Base-by-base conservation (phyloP, 176 grass and related monocot species). In the Pontederia crassipes region DNA sequence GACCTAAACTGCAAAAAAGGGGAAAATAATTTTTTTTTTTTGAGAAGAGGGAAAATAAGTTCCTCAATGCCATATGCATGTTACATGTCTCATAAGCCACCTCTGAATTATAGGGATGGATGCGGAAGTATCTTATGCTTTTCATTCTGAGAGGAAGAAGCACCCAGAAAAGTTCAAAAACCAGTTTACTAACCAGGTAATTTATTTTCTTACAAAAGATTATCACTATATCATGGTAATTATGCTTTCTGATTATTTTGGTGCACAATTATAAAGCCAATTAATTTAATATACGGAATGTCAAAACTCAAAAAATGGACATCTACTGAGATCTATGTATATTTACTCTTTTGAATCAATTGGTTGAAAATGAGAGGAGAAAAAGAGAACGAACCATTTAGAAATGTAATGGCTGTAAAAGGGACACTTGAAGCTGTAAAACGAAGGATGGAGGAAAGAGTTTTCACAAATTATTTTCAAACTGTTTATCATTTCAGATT, bases 131-230 rank as follows among this genome's bases (percentile, higher is more conserved):
- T 95, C 90, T 49, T 95, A 95, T 48, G 83, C 68, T 70, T 96
- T 96, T 82, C 91, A 96, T 79, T 78, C 82, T 66, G 86, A 96
- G 77, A 77, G 91, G 49, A 96, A 87, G 80, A 62, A 45, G 73
- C 79, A 96, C 74, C 86, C 91, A 68, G 86, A 96, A 69, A 96
- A 85, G 48, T 95, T 95, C 72, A 95, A 82, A 69, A 90, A 84
- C 26, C 91, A 95, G 63, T 57, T 84, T 69, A 82, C 72, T 53
- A 95, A 95, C 62, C 91, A 95, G 86, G 91, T 95, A 8, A n/a
- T n/a, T n/a, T n/a, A n/a, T n/a, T n/a, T 16, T 16, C 75, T 49
- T 55, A 12, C n/a, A 9, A 59, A n/a, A 35, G 29, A 35, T 35
- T 35, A 4, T 2, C 29, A 35, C 57, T 60, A 18, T 27, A 24